A percentile compares a stretch with the other conserved stretches of the same genome.
These are phyloP conservation scores for Phytophthora agathidicida DNA, from an alignment of 352 stramenopile species.

Conservation along the genomic window DNA sequence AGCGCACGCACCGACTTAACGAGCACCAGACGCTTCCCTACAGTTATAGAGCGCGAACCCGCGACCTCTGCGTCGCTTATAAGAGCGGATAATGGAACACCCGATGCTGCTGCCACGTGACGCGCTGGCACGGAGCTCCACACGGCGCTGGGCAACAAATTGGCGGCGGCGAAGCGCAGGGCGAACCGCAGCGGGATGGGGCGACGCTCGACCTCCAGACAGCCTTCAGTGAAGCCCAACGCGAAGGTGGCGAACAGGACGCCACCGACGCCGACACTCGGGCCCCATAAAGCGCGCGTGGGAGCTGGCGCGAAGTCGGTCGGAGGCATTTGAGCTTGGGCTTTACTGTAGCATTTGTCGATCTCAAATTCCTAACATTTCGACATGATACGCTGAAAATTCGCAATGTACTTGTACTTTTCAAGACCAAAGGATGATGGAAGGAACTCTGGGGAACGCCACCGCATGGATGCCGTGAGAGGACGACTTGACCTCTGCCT, in stretches of 20 bases:
- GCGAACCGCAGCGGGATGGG: constrained; percentile 79
- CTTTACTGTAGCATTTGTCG: no score
- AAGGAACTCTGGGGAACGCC: no score
- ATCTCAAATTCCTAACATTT: not conserved
- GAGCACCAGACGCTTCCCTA: constrained; percentile 45
- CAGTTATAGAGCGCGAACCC: constrained; percentile 10
- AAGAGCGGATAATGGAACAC: constrained; percentile 39
- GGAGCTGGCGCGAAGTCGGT: constrained; percentile 20
- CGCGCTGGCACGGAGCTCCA: constrained; percentile 56
- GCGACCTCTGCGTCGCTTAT: constrained; percentile 18
- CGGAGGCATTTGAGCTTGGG: no score
- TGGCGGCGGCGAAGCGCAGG: constrained; percentile 56
- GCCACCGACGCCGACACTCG: constrained; percentile 14
- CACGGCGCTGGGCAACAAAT: constrained; percentile 66
- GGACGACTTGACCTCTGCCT: no score
- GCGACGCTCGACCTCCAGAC: constrained; percentile 52
- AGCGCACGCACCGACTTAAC: constrained; percentile 57
- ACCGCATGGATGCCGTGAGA: no score
- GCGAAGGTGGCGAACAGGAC: constrained; percentile 39
- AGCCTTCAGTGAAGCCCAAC: constrained; percentile 72
- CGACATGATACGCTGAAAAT: no score
- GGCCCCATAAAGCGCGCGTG: not conserved
- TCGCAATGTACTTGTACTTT: no score
- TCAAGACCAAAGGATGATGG: no score
- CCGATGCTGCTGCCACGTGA: constrained; percentile 48